Evolutionary conservation across 257 asterid species (phyloP), one percentile per base, ranked within the genome.

Genomic region (Euphrasia confusa): DNA sequence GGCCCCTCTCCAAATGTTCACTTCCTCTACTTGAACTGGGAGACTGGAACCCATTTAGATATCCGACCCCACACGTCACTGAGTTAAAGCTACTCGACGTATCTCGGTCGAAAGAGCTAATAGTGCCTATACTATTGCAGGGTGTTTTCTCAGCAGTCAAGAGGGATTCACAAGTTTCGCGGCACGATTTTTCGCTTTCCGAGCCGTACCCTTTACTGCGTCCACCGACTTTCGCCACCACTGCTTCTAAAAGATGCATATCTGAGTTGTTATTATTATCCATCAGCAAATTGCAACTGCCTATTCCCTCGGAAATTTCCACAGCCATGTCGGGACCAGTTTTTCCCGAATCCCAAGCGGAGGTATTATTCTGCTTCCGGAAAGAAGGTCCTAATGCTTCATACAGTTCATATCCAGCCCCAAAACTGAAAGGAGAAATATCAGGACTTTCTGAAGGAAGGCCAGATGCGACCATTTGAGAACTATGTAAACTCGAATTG

Each of bases 381-480:
- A 89, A 84, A 48, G 84, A 78, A 21, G 89, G 84, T 60, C 96
- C 96, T 60, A 92, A 48, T 59, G 93, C 99, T 80, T 89, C 99
- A 60, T 76, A 84, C 62, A 92, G 88, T 76, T 92, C 99, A 60
- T 78, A 84, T 65, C 95, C 97, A 66, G 83, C 81, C 71, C 75
- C 74, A 70, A 83, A 83, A 74, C 83, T 76, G 72, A 80, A 75
- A 71, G 98, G 82, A 55, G 75, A 66, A 28, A 44, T 45, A 65
- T 61, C 18, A 2, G 42, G 71, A 40, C 63, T 54, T 59, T 66
- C 84, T 28, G 74, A 61, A 64, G 83, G 76, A 67, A 67, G 71
- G 48, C 48, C 44, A 1, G 80, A 52, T 40, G 68, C 47, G 63
- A 65, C 75, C 61, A 64, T 65, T 50, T 58, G 68, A 62, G 83